Conservation (phyloP, 805 yeast species). For the Lipomyces sp. region DNA sequence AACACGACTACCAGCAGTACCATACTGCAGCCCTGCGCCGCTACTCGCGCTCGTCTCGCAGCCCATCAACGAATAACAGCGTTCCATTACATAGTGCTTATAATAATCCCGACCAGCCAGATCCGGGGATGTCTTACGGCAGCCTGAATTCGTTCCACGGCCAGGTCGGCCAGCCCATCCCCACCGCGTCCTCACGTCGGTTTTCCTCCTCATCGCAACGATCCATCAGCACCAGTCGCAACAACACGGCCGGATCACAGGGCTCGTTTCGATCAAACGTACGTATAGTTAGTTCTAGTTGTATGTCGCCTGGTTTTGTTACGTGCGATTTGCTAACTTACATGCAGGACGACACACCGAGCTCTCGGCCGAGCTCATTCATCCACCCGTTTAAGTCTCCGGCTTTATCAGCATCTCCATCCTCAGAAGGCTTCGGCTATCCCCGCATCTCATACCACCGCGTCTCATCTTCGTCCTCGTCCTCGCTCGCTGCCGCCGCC, state of each 20-base stretch:
- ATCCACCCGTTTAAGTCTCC: slow-evolving; percentile 65
- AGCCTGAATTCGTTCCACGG: slow-evolving; percentile 5
- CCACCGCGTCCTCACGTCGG: slow-evolving; percentile 1
- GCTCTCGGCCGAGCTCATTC: slow-evolving; percentile 30
- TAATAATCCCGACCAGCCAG: background rate
- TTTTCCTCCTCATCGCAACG: no score
- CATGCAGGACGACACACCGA: no score
- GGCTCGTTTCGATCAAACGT: no score
- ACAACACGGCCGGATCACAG: no score
- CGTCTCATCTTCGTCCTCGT: slow-evolving; percentile 11
- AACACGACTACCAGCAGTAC: slow-evolving; percentile 5
- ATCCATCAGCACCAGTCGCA: no score
- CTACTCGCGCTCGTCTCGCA: slow-evolving; percentile 5
- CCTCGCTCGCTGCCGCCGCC: slow-evolving; percentile 7
- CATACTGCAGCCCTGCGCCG: slow-evolving; percentile 10
- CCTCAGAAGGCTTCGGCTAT: slow-evolving; percentile 32
- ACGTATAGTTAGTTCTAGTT: no score
- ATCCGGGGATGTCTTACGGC: slow-evolving; percentile 11
- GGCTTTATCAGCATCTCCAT: slow-evolving; percentile 47
- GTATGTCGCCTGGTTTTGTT: no score
- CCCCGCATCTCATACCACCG: slow-evolving; percentile 45
- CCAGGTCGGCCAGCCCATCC: background rate
- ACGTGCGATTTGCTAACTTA: no score
- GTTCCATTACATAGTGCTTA: slow-evolving; percentile 1
- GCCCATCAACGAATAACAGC: slow-evolving; percentile 6